Evolutionary conservation across 495 filamentous ascomycete genomes (phyloP).

Genomic region (Hapsidospora chrysogenum): DNA sequence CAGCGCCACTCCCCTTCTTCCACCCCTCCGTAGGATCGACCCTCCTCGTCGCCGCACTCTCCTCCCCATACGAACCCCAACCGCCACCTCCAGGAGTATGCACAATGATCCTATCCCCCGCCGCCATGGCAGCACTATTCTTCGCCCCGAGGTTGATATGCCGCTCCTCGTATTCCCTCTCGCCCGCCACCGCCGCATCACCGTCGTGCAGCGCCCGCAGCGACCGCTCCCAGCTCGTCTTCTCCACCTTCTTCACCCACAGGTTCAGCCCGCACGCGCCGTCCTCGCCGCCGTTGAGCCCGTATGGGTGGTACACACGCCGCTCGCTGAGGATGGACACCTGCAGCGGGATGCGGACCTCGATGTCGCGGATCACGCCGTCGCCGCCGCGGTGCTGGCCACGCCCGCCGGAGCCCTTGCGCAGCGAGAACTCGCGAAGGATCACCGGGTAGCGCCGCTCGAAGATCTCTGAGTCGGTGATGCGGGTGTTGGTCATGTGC

Average conservation of each 20-base stretch:
- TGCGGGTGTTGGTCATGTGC: slow-evolving; percentile 99
- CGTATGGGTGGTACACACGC: slow-evolving; percentile 76
- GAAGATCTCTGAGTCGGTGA: slow-evolving; percentile 92
- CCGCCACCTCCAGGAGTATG: slow-evolving; percentile 57
- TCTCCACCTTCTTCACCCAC: slow-evolving; percentile 59
- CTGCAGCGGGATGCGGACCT: slow-evolving; percentile 80
- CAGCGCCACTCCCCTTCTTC: slow-evolving; percentile 37
- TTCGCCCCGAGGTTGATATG: slow-evolving; percentile 79
- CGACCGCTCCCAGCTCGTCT: slow-evolving; percentile 26
- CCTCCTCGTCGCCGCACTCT: slow-evolving; percentile 21
- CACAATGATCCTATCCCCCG: slow-evolving; percentile 73
- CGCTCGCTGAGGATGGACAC: slow-evolving; percentile 81
- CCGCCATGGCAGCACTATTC: slow-evolving; percentile 76
- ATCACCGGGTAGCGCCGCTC: slow-evolving; percentile 86
- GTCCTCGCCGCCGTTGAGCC: slow-evolving; percentile 72
- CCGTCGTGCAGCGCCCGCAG: slow-evolving; percentile 13
- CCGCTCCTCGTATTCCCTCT: slow-evolving; percentile 40
- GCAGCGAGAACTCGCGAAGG: slow-evolving; percentile 64
- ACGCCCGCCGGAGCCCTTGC: slow-evolving; percentile 48
- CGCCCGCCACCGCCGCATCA: slow-evolving; percentile 11
- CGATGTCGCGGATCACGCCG: slow-evolving; percentile 84
- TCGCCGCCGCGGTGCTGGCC: slow-evolving; percentile 75
- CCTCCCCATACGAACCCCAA: slow-evolving; percentile 46
- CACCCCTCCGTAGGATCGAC: slow-evolving; percentile 37
- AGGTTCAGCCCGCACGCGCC: slow-evolving; percentile 67